These are phyloP conservation scores for Diaporthe vexans DNA, from an alignment of 2,329 filamentous ascomycete species.

Conservation along the genomic window DNA sequence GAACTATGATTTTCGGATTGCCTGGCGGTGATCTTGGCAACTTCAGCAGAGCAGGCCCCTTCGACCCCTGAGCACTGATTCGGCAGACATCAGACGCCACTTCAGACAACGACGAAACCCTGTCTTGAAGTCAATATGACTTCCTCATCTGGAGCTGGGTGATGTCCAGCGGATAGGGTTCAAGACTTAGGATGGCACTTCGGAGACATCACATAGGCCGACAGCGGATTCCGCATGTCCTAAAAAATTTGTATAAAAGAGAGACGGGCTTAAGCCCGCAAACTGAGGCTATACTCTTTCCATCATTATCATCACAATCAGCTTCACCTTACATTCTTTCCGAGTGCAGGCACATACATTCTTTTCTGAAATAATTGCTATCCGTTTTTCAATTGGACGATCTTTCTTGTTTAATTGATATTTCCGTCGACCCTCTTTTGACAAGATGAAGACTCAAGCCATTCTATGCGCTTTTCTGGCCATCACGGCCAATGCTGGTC, in stretches of 20 bases:
- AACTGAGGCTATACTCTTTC: background rate
- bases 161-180: background rate
- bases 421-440: slow-evolving; percentile 16
- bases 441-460: slow-evolving; percentile 21
- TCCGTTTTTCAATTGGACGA: background rate
- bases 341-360: slow-evolving; percentile 27
- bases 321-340: slow-evolving; percentile 27
- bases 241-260: background rate
- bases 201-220: slow-evolving; percentile 1
- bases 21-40: slow-evolving; percentile 23
- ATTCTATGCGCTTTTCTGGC: slow-evolving; percentile 14
- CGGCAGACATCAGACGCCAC: slow-evolving; percentile 28
- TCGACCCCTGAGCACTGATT: slow-evolving; percentile 19
- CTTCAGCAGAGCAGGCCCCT: slow-evolving; percentile 9
- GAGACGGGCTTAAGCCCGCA: background rate
- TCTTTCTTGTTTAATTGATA: slow-evolving; percentile 26
- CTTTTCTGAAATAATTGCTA: slow-evolving; percentile 8
- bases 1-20: slow-evolving; percentile 22
- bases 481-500: slow-evolving; percentile 25
- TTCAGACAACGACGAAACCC: slow-evolving; percentile 33
- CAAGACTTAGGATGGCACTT: slow-evolving; percentile 11
- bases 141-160: background rate
- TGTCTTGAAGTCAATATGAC: slow-evolving; percentile 22
- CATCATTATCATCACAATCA: background rate
- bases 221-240: background rate